phyloP scores from a whole-genome alignment of 148 eudicot species.

The Camellia japonica region DNA sequence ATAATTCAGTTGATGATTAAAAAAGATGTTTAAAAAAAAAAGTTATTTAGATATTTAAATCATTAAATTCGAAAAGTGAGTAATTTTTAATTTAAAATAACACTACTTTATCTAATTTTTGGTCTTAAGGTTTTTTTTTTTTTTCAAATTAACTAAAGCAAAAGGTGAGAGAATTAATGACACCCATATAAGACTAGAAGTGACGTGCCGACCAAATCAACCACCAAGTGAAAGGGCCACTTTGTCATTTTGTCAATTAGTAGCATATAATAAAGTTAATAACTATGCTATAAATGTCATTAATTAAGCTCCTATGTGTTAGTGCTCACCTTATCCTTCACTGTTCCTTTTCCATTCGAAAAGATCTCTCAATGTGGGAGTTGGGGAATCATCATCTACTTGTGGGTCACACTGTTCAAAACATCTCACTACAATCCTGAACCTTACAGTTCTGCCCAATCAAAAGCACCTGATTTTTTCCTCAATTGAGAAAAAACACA shows the following conservation, averaged over 20 bases:
- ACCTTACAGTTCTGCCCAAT: background rate
- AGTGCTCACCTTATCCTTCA: background rate
- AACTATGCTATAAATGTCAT: background rate
- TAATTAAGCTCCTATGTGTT: background rate
- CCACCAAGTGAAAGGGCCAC: constrained; percentile 10
- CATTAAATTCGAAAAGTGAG: too few species aligned
- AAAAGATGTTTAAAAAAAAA: too few species aligned
- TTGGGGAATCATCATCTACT: background rate
- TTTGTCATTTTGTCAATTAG: constrained; percentile 27
- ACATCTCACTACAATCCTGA: background rate
- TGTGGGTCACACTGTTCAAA: background rate
- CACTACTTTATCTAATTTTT: too few species aligned
- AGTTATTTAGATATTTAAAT: too few species aligned
- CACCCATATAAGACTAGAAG: background rate
- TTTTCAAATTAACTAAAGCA: background rate
- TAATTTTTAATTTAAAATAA: too few species aligned
- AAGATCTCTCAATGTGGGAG: background rate
- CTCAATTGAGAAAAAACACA: too few species aligned
- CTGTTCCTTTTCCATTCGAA: background rate
- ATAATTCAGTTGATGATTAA: too few species aligned
- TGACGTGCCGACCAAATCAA: constrained; percentile 18
- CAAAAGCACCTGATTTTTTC: too few species aligned
- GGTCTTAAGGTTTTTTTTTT: too few species aligned
- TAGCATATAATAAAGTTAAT: constrained; percentile 15
- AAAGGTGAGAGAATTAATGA: background rate